Evolutionary conservation across 2,329 filamentous ascomycete genomes (phyloP), one percentile per base, ranked within the genome.

Genomic region (Colletotrichum camelliae): DNA sequence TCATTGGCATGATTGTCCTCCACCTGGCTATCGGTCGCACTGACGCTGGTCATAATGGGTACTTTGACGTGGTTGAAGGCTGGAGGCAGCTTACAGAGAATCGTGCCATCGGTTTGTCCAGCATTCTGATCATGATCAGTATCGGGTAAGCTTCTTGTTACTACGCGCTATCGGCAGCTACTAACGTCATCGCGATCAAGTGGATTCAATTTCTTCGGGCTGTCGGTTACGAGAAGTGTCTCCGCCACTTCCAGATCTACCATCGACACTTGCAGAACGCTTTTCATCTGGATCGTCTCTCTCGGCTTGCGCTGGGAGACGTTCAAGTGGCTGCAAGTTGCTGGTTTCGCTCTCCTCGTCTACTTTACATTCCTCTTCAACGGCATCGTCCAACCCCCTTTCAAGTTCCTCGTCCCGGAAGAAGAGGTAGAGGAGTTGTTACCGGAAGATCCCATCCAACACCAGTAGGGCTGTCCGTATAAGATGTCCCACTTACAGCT

Each of bases 281-380:
- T 99, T 1, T 98, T 99, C 87, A 98, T 99, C 85, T 99, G 97
- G 97, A 90, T 99, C 33, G 95, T 98, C 16, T 98, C 95, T 21
- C 91, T 99, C 6, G 95, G 94, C 5, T 91, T 99, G 3, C 96
- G 96, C 76, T 99, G 97, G 97, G 97, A 99, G 87, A 93, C 92
- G 0, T 98, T 99, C 91, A 98, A 98, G 86, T 97, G 95, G 94
- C 91, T 99, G 8, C 97, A 99, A 86, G 95, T 99, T 16, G 84
- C 92, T 4, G 97, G 97, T 2, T 99, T 99, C 80, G 94, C 87
- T 2, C 87, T 98, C 78, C 90, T 99, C 43, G 97, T 99, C 16
- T 99, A 98, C 83, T 97, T 97, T 79, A 99, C 96, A 3, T 98
- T 98, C 85, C 84, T 98, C 57, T 98, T 98, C 89, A 98, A 98